These are phyloP conservation scores for Aspergillus intermedius DNA, from an alignment of 2,329 filamentous ascomycete species.

Conservation along the genomic window DNA sequence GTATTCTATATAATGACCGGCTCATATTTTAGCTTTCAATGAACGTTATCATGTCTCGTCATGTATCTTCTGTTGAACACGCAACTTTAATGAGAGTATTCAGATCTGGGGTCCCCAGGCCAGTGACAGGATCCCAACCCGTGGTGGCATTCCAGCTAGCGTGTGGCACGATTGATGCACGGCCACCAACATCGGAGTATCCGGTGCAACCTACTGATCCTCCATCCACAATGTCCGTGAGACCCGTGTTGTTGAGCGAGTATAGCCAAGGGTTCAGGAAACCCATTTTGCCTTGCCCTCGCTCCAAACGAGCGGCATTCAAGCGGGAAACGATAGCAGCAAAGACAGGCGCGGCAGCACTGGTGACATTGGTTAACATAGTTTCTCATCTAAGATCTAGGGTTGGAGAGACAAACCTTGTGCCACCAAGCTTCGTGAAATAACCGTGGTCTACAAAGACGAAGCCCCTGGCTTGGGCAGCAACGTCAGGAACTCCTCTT, in stretches of 20 bases:
- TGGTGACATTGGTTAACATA: slow-evolving; percentile 14
- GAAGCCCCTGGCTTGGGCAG: slow-evolving; percentile 48
- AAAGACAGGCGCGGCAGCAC: slow-evolving; percentile 56
- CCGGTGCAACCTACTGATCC: slow-evolving; percentile 39
- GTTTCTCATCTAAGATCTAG: neutral
- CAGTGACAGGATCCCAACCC: slow-evolving; percentile 48
- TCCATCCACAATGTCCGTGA: slow-evolving; percentile 46
- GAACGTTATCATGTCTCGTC: neutral
- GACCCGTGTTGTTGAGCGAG: slow-evolving; percentile 34
- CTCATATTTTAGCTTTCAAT: too few species aligned
- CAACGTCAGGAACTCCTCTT: slow-evolving; percentile 56
- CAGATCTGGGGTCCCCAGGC: slow-evolving; percentile 24
- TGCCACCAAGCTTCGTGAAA: slow-evolving; percentile 40
- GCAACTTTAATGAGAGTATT: slow-evolving; percentile 11
- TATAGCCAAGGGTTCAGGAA: slow-evolving; percentile 61
- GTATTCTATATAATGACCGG: too few species aligned
- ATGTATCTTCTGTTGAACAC: neutral
- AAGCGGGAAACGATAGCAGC: slow-evolving; percentile 58
- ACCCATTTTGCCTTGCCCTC: slow-evolving; percentile 49
- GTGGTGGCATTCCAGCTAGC: slow-evolving; percentile 47
- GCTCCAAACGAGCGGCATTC: slow-evolving; percentile 55
- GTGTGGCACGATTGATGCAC: slow-evolving; percentile 34
- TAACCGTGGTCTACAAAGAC: slow-evolving; percentile 34
- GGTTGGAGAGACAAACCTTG: slow-evolving; percentile 26
- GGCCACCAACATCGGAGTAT: slow-evolving; percentile 31